Base-by-base conservation (phyloP, 139 green algal species). In the Pycnococcus provasolii region DNA sequence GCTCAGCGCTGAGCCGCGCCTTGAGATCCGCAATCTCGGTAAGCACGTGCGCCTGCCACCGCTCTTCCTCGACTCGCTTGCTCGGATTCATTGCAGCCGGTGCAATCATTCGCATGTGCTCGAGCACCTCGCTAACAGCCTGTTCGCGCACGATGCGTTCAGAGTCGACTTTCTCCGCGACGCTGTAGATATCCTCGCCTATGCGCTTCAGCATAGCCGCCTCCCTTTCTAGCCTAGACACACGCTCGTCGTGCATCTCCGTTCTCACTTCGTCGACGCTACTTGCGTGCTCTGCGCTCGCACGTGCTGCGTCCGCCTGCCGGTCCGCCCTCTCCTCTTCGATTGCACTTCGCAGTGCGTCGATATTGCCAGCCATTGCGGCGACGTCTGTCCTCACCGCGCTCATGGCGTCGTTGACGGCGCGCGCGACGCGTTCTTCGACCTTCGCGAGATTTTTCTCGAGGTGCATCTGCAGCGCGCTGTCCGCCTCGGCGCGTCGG, bases 31-130 rank as follows among this genome's bases (percentile, higher is more conserved):
- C 73, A 2, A 91, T 64, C 69, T 91, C 85, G 9, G 82, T 80
- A 59, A 89, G 68, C 13, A 84, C 77, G 3, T 79, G 60, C 26
- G 73, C 61, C 63, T 84, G 82, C 72, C 89, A 91, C 60, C 84
- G 78, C 62, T 85, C 81, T 37, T 88, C 85, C 1, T 66, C 57
- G 8, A 4, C 37, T 11, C 47, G 53, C 5, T 3, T 69, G 47
- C 54, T 87, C 81, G 1, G 60, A 43, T 3, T 84, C 80, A 7
- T 77, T 82, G 71, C 26, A 26, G 26, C 26, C 26, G 26, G 43
- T 39, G 45, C 2, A 42, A 53, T 60, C n/a, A 63, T 61, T 60
- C 39, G 68, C 60, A 70, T n/a, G 11, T 42, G 6, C 55, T 26
- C 6, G 40, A 13, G 4, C 57, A 67, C 8, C 11, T 50, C 47